These are phyloP conservation scores for Pseudoneurospora amorphoporcata DNA, from an alignment of 495 filamentous ascomycete genomes.

Conservation along the genomic window DNA sequence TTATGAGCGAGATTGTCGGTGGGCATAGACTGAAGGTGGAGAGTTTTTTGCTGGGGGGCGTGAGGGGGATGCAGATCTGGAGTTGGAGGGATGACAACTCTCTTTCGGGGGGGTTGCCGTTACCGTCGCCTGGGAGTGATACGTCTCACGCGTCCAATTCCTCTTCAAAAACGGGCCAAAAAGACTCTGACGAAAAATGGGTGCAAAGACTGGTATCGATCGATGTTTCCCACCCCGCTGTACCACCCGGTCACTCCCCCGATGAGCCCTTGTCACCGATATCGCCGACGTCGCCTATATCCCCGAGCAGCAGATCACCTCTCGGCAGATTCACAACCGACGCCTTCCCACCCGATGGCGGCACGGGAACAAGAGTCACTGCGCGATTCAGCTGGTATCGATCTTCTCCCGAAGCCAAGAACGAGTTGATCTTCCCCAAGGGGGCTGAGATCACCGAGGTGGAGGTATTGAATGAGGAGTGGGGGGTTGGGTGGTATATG, in stretches of 20 bases:
- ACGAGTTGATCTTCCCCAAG: conserved; percentile 76
- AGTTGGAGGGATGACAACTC: background rate
- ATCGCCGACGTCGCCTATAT: background rate
- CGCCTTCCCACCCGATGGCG: conserved; percentile 62
- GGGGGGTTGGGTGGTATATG: conserved; percentile 74
- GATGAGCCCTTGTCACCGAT: background rate
- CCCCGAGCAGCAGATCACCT: conserved; percentile 8
- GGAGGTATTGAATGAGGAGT: conserved; percentile 77
- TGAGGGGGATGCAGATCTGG: conserved; percentile 24
- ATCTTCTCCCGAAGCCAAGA: conserved; percentile 40
- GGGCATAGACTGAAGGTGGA: conserved; percentile 45
- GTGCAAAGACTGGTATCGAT: conserved; percentile 20
- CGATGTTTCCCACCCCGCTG: conserved; percentile 13
- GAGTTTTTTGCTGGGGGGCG: conserved; percentile 15
- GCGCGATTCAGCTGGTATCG: conserved; percentile 67
- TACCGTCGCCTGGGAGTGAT: background rate
- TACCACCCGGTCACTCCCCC: background rate
- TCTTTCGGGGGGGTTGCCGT: background rate
- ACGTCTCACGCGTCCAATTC: background rate
- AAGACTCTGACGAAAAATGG: background rate
- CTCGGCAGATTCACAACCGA: conserved; percentile 4
- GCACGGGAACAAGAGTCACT: conserved; percentile 47
- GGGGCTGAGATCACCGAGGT: conserved; percentile 72
- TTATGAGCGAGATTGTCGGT: conserved; percentile 54
- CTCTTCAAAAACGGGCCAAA: background rate